Percentiles rank a stretch among this genome's conserved stretches.
Conservation (phyloP, 78 protist species). For the Dictyostelium citrinum region DNA sequence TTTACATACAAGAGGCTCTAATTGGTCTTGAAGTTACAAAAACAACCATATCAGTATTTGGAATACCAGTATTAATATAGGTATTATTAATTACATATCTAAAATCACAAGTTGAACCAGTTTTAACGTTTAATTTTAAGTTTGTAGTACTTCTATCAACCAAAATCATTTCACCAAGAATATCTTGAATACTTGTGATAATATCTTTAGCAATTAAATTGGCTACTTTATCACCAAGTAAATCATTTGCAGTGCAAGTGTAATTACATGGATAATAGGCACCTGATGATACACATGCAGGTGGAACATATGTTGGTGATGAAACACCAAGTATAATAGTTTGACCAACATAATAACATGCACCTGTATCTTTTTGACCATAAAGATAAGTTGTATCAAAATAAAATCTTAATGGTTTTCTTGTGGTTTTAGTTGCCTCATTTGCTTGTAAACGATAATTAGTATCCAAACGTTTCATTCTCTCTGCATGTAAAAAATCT, state of each 20-base stretch:
- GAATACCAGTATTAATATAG: neutral
- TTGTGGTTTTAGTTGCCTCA: too few species aligned
- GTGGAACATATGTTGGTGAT: too few species aligned
- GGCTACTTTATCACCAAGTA: neutral
- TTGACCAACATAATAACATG: conserved; percentile 36
- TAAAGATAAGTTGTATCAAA: neutral
- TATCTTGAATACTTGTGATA: neutral
- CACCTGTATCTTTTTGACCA: neutral
- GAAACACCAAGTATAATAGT: neutral
- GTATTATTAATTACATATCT: neutral
- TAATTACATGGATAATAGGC: neutral
- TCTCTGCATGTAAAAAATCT: neutral
- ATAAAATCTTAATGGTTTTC: neutral
- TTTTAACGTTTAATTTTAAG: neutral
- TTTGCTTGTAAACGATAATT: neutral
- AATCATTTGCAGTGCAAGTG: conserved; percentile 1
- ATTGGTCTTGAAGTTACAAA: conserved; percentile 4
- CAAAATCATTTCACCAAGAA: neutral
- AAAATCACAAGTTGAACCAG: neutral
- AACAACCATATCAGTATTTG: neutral
- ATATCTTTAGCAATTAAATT: neutral
- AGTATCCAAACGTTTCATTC: neutral
- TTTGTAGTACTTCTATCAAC: neutral
- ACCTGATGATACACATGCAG: neutral
- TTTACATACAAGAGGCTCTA: neutral